Percentiles rank a stretch among this genome's conserved stretches.
Evolutionary conservation across 345 rosid species (phyloP).

Genomic region (Syzygium oleosum): DNA sequence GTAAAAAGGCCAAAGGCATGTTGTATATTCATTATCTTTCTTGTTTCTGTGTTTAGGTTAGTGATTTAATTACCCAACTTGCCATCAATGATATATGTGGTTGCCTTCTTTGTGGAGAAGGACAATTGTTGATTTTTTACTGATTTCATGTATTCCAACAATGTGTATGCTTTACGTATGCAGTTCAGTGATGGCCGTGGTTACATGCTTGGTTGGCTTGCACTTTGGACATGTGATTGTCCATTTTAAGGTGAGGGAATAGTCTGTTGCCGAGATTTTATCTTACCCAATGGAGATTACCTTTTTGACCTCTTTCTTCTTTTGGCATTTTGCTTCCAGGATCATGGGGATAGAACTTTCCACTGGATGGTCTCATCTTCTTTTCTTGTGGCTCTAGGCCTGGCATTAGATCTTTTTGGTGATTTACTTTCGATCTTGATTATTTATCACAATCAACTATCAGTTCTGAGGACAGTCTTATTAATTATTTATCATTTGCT

Average conservation of each 20-base stretch:
- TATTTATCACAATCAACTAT: not conserved
- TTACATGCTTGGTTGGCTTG: conserved; percentile 77
- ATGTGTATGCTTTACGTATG: conserved; percentile 1
- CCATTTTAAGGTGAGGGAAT: conserved; percentile 61
- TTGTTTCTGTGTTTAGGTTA: not conserved
- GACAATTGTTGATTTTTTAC: not conserved
- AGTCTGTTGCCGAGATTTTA: not conserved
- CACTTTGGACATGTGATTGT: conserved; percentile 75
- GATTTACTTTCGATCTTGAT: not conserved
- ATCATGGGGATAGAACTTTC: conserved; percentile 42
- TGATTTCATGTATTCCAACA: not conserved
- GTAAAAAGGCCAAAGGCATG: not conserved
- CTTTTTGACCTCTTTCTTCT: not conserved
- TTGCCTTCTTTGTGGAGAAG: not conserved
- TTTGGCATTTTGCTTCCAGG: conserved; percentile 25
- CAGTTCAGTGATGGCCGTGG: conserved; percentile 76
- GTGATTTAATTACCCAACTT: not conserved
- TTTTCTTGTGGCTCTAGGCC: conserved; percentile 41
- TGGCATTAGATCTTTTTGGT: conserved; percentile 53
- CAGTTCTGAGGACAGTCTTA: not conserved
- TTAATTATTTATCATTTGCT: not conserved
- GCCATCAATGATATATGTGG: not conserved
- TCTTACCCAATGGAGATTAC: not conserved
- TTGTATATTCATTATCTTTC: not conserved
- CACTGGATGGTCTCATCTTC: conserved; percentile 53